Percentiles rank a stretch among this genome's conserved stretches.
Conservation (phyloP, 345 rosid species). For the Pugionium cornutum region DNA sequence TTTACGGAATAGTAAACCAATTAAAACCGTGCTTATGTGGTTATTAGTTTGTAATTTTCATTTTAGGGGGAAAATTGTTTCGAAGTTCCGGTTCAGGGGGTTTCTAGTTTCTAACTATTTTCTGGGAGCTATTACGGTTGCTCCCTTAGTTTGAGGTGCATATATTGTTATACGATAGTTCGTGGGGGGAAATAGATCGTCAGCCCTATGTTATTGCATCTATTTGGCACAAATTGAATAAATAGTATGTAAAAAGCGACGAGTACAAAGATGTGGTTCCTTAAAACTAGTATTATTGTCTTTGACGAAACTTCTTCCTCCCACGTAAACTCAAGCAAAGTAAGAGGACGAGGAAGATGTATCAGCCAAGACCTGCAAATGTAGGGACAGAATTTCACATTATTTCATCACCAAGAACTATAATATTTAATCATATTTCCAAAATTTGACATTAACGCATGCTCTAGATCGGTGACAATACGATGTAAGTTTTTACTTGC, state of each 20-base stretch:
- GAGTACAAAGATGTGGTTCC: slow-evolving; percentile 1
- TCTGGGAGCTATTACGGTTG: too few species aligned
- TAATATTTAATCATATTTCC: not conserved
- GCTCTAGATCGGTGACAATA: not conserved
- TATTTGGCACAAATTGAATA: not conserved
- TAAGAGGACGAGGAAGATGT: slow-evolving; percentile 92
- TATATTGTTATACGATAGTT: too few species aligned
- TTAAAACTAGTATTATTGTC: slow-evolving; percentile 5
- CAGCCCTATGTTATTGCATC: slow-evolving; percentile 20
- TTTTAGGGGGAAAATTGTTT: too few species aligned
- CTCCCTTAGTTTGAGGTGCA: too few species aligned
- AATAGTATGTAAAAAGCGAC: not conserved
- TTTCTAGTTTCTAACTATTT: too few species aligned
- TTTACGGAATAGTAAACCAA: too few species aligned
- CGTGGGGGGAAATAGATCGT: too few species aligned
- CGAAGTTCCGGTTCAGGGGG: too few species aligned
- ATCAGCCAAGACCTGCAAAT: slow-evolving; percentile 88
- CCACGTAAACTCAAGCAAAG: slow-evolving; percentile 62
- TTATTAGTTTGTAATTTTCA: too few species aligned
- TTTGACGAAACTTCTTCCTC: slow-evolving; percentile 1
- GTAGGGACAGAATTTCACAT: slow-evolving; percentile 13
- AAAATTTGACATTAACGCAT: not conserved
- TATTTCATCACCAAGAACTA: not conserved
- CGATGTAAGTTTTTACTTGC: not conserved
- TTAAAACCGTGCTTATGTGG: too few species aligned